A percentile compares a stretch with the other conserved stretches of the same genome.
Conservation (phyloP, 148 eudicot genomes). For the Fagopyrum esculentum region DNA sequence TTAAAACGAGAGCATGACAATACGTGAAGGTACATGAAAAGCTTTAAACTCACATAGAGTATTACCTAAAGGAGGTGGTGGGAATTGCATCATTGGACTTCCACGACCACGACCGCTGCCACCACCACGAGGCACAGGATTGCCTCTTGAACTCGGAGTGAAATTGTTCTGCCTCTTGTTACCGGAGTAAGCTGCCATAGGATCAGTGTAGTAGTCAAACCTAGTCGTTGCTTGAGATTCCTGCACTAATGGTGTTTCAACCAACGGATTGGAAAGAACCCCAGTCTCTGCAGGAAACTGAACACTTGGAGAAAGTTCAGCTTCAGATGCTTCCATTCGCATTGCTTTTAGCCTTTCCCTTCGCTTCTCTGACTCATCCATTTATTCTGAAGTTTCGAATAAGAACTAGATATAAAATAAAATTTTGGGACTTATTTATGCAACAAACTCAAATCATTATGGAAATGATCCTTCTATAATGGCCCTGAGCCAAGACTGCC, state of each 20-base stretch:
- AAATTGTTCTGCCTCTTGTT: slow-evolving; percentile 30
- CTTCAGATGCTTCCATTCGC: slow-evolving; percentile 57
- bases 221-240: slow-evolving; percentile 21
- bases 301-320: slow-evolving; percentile 15
- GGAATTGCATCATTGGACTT: slow-evolving; percentile 13
- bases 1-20: neutral
- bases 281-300: slow-evolving; percentile 14
- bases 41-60: neutral
- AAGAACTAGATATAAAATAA: neutral
- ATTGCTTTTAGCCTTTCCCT: slow-evolving; percentile 77
- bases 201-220: slow-evolving; percentile 77
- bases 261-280: slow-evolving; percentile 50
- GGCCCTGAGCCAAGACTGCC: neutral
- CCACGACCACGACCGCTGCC: slow-evolving; percentile 16
- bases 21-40: neutral
- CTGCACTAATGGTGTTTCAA: slow-evolving; percentile 25
- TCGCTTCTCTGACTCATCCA: slow-evolving; percentile 86
- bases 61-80: slow-evolving; percentile 15
- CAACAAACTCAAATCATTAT: neutral
- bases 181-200: slow-evolving; percentile 64
- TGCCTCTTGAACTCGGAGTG: slow-evolving; percentile 25
- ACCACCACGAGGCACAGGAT: slow-evolving; percentile 23
- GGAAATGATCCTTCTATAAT: neutral
- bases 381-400: slow-evolving; percentile 14
- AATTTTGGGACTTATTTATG: neutral